phyloP scores from a whole-genome alignment of 2,329 filamentous ascomycete species.

The Tolypocladium album region DNA sequence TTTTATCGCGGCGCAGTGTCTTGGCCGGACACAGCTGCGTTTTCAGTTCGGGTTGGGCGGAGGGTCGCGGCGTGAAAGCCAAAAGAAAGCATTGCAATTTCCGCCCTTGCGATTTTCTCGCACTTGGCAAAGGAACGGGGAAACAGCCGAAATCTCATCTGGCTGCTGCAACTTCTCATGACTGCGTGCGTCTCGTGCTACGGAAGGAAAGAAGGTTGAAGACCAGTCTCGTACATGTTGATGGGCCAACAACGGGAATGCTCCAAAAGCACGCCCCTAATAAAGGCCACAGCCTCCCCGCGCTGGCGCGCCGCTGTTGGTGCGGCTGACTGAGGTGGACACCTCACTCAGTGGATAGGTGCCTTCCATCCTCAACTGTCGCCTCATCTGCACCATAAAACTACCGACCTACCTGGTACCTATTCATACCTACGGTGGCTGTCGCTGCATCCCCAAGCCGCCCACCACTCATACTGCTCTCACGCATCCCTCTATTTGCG shows the following conservation, averaged over 20 bases:
- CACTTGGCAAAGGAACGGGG: background rate
- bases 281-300: background rate
- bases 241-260: background rate
- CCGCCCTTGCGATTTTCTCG: background rate
- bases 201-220: background rate
- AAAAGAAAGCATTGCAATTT: background rate
- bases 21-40: background rate
- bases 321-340: background rate
- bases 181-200: background rate
- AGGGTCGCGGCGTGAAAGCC: background rate
- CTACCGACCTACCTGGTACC: background rate
- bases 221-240: background rate
- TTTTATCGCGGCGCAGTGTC: background rate
- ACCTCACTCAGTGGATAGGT: background rate
- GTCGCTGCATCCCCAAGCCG: no score
- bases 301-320: background rate
- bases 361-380: background rate
- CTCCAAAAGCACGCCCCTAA: background rate
- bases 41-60: background rate
- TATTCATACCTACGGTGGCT: no score
- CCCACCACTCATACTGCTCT: no score
- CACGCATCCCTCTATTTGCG: background rate
- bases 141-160: background rate
- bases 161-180: no score
- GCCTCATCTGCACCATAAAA: background rate